These are phyloP conservation scores for Penicillium sp. DNA, from an alignment of 2,329 filamentous ascomycete species.

Conservation along the genomic window DNA sequence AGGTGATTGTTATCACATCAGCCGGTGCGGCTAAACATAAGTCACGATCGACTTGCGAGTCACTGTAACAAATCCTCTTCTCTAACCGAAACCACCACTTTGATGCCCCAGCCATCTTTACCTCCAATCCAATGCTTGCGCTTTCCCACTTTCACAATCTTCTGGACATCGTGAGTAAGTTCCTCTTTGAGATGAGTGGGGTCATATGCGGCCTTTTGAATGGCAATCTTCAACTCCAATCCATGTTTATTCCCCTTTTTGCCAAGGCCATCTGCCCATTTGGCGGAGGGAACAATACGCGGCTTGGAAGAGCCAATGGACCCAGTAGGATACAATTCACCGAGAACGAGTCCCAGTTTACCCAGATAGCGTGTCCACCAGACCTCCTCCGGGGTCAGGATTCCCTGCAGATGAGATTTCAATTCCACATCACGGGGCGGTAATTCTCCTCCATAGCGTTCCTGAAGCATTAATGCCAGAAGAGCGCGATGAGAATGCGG, in stretches of 20 bases:
- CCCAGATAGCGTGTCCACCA: slow-evolving; percentile 39
- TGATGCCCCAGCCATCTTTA: slow-evolving; percentile 29
- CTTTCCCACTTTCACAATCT: slow-evolving; percentile 37
- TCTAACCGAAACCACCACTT: slow-evolving; percentile 19
- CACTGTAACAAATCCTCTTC: slow-evolving; percentile 17
- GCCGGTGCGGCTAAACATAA: not conserved
- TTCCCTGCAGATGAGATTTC: slow-evolving; percentile 26
- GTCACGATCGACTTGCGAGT: not conserved
- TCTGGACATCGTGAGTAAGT: slow-evolving; percentile 25
- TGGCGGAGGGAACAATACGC: slow-evolving; percentile 26
- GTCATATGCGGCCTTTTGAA: slow-evolving; percentile 26
- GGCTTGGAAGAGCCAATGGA: slow-evolving; percentile 25
- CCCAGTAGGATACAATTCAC: slow-evolving; percentile 34
- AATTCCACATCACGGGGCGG: slow-evolving; percentile 34
- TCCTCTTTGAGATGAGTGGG: slow-evolving; percentile 26
- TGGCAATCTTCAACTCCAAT: slow-evolving; percentile 25
- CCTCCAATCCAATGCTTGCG: slow-evolving; percentile 40
- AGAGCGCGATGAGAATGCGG: slow-evolving; percentile 35
- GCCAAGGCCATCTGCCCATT: slow-evolving; percentile 32
- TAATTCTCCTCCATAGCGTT: slow-evolving; percentile 34
- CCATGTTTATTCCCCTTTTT: slow-evolving; percentile 34
- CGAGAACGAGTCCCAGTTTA: slow-evolving; percentile 30
- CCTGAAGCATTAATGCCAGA: slow-evolving; percentile 34
- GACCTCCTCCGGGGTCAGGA: slow-evolving; percentile 33
- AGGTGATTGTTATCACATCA: not conserved